Percentiles rank a stretch among this genome's conserved stretches.
Evolutionary conservation across 257 asterid species (phyloP).

Genomic region (Plantago elongata): DNA sequence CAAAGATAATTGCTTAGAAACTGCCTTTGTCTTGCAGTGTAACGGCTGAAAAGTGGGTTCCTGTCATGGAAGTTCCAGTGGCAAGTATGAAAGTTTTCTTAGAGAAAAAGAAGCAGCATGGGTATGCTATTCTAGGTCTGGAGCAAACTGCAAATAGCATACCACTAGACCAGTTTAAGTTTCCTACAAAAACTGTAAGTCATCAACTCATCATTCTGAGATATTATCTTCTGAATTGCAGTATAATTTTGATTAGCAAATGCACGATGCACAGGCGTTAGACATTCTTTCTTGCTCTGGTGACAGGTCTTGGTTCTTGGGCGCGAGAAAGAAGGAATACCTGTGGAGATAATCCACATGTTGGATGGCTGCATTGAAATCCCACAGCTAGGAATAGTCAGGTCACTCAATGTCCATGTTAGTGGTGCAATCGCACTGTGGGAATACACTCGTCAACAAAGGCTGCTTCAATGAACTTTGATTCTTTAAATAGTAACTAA

Average conservation of each 20-base stretch:
- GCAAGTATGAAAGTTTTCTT: slow-evolving; percentile 57
- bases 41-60: slow-evolving; percentile 96
- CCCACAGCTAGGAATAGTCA: slow-evolving; percentile 85
- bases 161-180: slow-evolving; percentile 66
- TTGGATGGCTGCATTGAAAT: slow-evolving; percentile 90
- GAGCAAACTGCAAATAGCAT: slow-evolving; percentile 97
- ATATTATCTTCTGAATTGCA: too few species aligned
- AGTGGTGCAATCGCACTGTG: slow-evolving; percentile 96
- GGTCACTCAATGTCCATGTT: slow-evolving; percentile 96
- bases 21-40: slow-evolving; percentile 42
- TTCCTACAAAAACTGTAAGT: slow-evolving; percentile 67
- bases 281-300: not conserved
- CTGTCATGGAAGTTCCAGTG: slow-evolving; percentile 78
- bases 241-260: too few species aligned
- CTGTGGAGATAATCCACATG: slow-evolving; percentile 84
- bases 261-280: not conserved
- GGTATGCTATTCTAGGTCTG: slow-evolving; percentile 74
- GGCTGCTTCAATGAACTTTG: slow-evolving; percentile 22
- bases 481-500: not conserved
- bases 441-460: slow-evolving; percentile 94
- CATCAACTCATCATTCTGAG: slow-evolving; percentile 21
- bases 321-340: slow-evolving; percentile 93
- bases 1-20: slow-evolving; percentile 9
- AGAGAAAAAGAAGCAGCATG: slow-evolving; percentile 78
- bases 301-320: slow-evolving; percentile 78